phyloP scores from a whole-genome alignment of 2,329 filamentous ascomycete genomes.

The Microcyclospora pomicola region DNA sequence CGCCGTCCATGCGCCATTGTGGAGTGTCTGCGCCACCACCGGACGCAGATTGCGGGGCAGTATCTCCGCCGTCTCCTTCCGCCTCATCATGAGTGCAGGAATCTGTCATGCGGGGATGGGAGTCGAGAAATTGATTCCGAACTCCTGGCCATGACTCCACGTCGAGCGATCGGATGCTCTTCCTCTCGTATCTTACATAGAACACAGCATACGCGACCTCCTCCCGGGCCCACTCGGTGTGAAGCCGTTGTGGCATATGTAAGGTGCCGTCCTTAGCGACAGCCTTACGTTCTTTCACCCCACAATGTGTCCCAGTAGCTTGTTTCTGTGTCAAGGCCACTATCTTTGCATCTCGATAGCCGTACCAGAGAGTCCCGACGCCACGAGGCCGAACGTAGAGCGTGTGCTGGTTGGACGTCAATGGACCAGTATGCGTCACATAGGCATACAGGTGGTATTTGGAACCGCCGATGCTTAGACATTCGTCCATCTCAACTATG shows the following conservation, averaged over 20 bases:
- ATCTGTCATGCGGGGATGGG: background rate
- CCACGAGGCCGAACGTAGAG: conserved; percentile 46
- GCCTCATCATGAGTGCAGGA: background rate
- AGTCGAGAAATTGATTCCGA: background rate
- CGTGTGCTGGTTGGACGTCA: conserved; percentile 46
- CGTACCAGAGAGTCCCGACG: conserved; percentile 43
- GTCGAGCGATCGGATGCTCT: background rate
- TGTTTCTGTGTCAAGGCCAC: conserved; percentile 43
- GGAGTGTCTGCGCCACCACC: background rate
- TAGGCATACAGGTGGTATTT: conserved; percentile 47
- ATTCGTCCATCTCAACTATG: conserved; percentile 42
- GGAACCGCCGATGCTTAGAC: conserved; percentile 33
- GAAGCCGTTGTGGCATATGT: too few relatives aligned
- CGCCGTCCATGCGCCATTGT: conserved; percentile 25
- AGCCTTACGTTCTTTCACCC: conserved; percentile 2
- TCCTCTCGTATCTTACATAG: background rate
- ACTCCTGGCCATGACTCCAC: background rate
- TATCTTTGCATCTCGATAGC: conserved; percentile 39
- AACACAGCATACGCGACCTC: background rate
- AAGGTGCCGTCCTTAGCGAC: background rate
- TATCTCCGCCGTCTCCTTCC: background rate
- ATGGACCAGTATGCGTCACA: conserved; percentile 44
- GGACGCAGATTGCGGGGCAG: background rate
- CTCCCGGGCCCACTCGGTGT: background rate
- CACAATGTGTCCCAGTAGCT: conserved; percentile 30